A percentile compares a stretch with the other conserved stretches of the same genome.
Evolutionary conservation across 2,329 filamentous ascomycete genomes (phyloP).

Genomic region (Fusarium camptoceras): DNA sequence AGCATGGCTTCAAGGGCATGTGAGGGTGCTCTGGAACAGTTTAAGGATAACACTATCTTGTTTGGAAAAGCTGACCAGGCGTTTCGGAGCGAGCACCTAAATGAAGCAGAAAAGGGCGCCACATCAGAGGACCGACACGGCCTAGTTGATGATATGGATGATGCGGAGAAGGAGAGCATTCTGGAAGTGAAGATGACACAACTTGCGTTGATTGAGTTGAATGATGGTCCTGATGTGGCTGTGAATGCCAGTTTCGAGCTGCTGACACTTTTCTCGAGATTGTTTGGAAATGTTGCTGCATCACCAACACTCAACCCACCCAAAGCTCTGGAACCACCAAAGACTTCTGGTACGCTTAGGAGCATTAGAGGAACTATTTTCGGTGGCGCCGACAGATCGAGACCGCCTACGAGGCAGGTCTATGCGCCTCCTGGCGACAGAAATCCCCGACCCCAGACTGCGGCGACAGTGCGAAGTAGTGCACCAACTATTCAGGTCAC

Average conservation of each 20-base stretch:
- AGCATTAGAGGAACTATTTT: constrained; percentile 83
- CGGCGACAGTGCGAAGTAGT: constrained; percentile 56
- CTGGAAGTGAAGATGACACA: constrained; percentile 98
- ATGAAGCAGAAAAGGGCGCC: constrained; percentile 59
- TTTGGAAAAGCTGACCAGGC: constrained; percentile 71
- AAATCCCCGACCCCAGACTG: constrained; percentile 53
- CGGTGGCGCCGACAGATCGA: constrained; percentile 65
- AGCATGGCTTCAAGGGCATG: constrained; percentile 83
- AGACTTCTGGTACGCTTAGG: constrained; percentile 77
- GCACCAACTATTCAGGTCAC: constrained; percentile 83
- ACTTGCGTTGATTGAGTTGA: constrained; percentile 81
- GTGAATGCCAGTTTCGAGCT: constrained; percentile 91
- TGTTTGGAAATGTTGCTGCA: constrained; percentile 73
- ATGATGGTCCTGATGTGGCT: constrained; percentile 85
- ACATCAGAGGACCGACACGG: constrained; percentile 54
- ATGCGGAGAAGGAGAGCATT: constrained; percentile 85
- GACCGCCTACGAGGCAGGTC: constrained; percentile 56
- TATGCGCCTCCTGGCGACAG: constrained; percentile 55
- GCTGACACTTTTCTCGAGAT: constrained; percentile 80
- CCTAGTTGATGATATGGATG: constrained; percentile 82
- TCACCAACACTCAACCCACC: constrained; percentile 59
- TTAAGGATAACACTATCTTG: constrained; percentile 76
- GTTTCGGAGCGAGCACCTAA: constrained; percentile 76
- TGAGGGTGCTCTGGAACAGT: constrained; percentile 91
- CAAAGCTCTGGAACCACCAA: constrained; percentile 68